A percentile compares a stretch with the other conserved stretches of the same genome.
Conservation (phyloP, 345 rosid genomes). For the Populus euphratica region DNA sequence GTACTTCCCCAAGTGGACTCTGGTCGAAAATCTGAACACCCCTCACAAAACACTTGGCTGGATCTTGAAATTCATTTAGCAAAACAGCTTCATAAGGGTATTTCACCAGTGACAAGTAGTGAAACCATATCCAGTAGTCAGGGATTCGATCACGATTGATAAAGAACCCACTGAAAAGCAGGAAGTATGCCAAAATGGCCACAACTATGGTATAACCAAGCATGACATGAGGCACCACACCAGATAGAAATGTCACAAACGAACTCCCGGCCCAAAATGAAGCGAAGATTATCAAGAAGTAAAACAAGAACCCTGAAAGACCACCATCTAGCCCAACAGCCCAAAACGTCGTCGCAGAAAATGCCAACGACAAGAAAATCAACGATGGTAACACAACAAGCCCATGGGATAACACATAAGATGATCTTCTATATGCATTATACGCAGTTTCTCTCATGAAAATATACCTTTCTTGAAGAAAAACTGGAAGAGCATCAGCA, state of each 20-base stretch:
- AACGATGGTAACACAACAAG: slow-evolving; percentile 53
- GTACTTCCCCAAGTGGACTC: slow-evolving; percentile 62
- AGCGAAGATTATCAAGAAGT: slow-evolving; percentile 62
- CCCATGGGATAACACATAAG: slow-evolving; percentile 82
- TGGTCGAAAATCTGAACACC: slow-evolving; percentile 88
- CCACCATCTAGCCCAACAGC: slow-evolving; percentile 95
- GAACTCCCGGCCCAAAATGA: slow-evolving; percentile 95
- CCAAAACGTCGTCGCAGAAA: slow-evolving; percentile 69
- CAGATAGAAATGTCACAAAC: slow-evolving; percentile 87
- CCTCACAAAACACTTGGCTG: slow-evolving; percentile 60
- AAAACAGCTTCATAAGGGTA: slow-evolving; percentile 88
- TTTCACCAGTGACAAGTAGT: slow-evolving; percentile 81
- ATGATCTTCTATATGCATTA: slow-evolving; percentile 80
- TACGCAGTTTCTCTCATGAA: slow-evolving; percentile 96
- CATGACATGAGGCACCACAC: slow-evolving; percentile 90
- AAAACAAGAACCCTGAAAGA: slow-evolving; percentile 63
- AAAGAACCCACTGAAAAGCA: slow-evolving; percentile 93
- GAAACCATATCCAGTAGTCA: slow-evolving; percentile 91
- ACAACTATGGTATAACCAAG: slow-evolving; percentile 89
- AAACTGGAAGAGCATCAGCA: slow-evolving; percentile 87
- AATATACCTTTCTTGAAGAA: slow-evolving; percentile 90
- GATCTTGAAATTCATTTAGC: slow-evolving; percentile 70
- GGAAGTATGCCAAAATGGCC: slow-evolving; percentile 81
- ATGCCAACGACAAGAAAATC: slow-evolving; percentile 61
- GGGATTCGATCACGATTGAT: slow-evolving; percentile 86